Percentiles rank a stretch among this genome's conserved stretches.
Evolutionary conservation across 257 asterid species (phyloP).

Genomic region (Eustoma russellianum): DNA sequence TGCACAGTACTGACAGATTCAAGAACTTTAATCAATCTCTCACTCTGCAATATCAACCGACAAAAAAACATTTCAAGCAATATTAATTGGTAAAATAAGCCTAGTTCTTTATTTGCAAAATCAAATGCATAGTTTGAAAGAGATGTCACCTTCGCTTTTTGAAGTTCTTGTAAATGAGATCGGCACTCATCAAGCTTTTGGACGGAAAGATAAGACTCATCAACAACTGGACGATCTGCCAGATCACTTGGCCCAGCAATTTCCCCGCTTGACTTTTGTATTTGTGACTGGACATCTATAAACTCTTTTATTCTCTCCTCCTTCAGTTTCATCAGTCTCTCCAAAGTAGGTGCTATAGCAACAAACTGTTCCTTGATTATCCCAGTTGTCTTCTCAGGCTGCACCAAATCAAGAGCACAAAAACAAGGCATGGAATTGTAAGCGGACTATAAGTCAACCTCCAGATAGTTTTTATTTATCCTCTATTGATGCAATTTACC

Average conservation of each 20-base stretch:
- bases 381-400: constrained; percentile 94
- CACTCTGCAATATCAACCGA: constrained; percentile 56
- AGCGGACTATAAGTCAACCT: too few relatives aligned
- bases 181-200: constrained; percentile 76
- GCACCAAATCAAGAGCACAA: constrained; percentile 11
- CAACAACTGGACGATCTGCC: constrained; percentile 53
- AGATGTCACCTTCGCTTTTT: constrained; percentile 64
- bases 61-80: constrained; percentile 8
- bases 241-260: constrained; percentile 65
- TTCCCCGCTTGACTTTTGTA: constrained; percentile 70
- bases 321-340: constrained; percentile 73
- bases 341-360: constrained; percentile 81
- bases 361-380: constrained; percentile 95
- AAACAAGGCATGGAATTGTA: background rate
- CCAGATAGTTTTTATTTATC: too few relatives aligned
- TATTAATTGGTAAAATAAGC: constrained; percentile 3
- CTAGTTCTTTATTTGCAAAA: constrained; percentile 9
- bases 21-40: constrained; percentile 86
- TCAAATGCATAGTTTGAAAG: background rate
- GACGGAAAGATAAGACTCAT: constrained; percentile 75
- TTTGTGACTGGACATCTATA: constrained; percentile 82
- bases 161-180: constrained; percentile 85
- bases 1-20: constrained; percentile 92
- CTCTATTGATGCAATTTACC: background rate
- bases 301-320: constrained; percentile 80